Percentiles rank a stretch among this genome's conserved stretches.
These are phyloP conservation scores for Aspergillus sp. DNA, from an alignment of 2,329 filamentous ascomycete species.

Conservation along the genomic window DNA sequence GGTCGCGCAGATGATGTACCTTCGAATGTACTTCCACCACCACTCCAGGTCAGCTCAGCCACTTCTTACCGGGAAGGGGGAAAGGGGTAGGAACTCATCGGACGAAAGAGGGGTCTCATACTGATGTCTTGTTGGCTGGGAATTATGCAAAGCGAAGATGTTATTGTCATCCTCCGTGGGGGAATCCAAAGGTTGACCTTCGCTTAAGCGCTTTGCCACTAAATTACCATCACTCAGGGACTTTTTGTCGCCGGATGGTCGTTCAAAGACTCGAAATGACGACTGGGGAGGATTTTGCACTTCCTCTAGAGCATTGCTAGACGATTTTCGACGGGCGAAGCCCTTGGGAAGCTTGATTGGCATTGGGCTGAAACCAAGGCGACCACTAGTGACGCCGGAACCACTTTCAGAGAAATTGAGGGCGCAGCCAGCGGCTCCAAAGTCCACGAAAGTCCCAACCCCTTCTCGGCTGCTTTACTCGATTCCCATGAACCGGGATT, in stretches of 20 bases:
- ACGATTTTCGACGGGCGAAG: slow-evolving; percentile 57
- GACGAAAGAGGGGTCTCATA: slow-evolving; percentile 29
- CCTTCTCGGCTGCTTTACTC: slow-evolving; percentile 15
- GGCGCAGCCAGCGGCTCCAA: slow-evolving; percentile 15
- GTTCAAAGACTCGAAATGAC: slow-evolving; percentile 58
- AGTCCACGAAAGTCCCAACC: slow-evolving; percentile 8
- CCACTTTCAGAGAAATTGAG: slow-evolving; percentile 18
- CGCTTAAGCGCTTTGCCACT: slow-evolving; percentile 35
- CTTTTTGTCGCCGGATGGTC: slow-evolving; percentile 47
- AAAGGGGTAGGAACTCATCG: not conserved
- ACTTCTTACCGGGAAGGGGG: not conserved
- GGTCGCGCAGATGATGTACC: slow-evolving; percentile 53
- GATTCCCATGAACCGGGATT: slow-evolving; percentile 21
- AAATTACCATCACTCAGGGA: slow-evolving; percentile 46
- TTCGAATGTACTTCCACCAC: slow-evolving; percentile 49
- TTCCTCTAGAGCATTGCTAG: slow-evolving; percentile 56
- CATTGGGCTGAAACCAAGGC: slow-evolving; percentile 38
- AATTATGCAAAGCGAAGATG: slow-evolving; percentile 40
- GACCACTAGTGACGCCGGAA: slow-evolving; percentile 17
- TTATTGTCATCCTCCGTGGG: slow-evolving; percentile 42
- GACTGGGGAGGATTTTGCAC: slow-evolving; percentile 42
- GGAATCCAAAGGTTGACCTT: slow-evolving; percentile 38
- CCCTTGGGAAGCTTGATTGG: slow-evolving; percentile 59
- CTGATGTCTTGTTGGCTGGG: slow-evolving; percentile 38
- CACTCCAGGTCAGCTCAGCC: slow-evolving; percentile 34